Evolutionary conservation across 1,284 basidiomycete genomes (phyloP).

Genomic region (Sanghuangporus sanghuang): DNA sequence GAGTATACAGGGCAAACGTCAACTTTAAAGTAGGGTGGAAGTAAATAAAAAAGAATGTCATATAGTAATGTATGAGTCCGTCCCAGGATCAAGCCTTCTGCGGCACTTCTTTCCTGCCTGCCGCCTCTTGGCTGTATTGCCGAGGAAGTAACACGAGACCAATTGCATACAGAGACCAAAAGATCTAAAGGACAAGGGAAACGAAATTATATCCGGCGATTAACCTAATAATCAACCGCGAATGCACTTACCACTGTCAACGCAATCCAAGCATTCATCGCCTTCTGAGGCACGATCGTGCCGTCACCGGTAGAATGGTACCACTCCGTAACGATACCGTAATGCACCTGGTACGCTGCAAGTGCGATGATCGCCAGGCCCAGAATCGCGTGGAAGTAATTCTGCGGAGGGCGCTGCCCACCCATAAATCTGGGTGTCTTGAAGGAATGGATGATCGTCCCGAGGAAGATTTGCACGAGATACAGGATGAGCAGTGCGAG

Average conservation of each 20-base stretch:
- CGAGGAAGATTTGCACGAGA: conserved; percentile 45
- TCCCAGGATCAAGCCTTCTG: conserved; percentile 3
- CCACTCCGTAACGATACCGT: conserved; percentile 46
- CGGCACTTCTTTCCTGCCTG: conserved; percentile 4
- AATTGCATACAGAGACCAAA: conserved; percentile 41
- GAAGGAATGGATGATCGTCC: conserved; percentile 46
- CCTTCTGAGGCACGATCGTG: conserved; percentile 35
- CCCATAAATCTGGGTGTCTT: conserved; percentile 36
- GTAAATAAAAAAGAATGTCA: neutral
- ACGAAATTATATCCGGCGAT: neutral
- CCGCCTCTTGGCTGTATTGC: conserved; percentile 38
- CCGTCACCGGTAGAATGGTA: conserved; percentile 29
- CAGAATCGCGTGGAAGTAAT: conserved; percentile 41
- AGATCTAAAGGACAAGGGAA: conserved; percentile 30
- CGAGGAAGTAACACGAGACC: conserved; percentile 40
- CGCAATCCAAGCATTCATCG: conserved; percentile 40
- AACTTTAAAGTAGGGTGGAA: neutral
- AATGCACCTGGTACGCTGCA: conserved; percentile 46
- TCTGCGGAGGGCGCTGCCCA: conserved; percentile 41
- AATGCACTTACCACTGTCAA: conserved; percentile 7
- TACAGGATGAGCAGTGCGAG: conserved; percentile 53
- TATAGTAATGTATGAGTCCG: neutral
- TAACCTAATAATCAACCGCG: neutral
- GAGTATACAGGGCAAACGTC: too few species aligned
- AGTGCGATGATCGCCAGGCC: conserved; percentile 42